Evolutionary conservation across 257 asterid species (phyloP).

Genomic region (Solanum tacnaense): DNA sequence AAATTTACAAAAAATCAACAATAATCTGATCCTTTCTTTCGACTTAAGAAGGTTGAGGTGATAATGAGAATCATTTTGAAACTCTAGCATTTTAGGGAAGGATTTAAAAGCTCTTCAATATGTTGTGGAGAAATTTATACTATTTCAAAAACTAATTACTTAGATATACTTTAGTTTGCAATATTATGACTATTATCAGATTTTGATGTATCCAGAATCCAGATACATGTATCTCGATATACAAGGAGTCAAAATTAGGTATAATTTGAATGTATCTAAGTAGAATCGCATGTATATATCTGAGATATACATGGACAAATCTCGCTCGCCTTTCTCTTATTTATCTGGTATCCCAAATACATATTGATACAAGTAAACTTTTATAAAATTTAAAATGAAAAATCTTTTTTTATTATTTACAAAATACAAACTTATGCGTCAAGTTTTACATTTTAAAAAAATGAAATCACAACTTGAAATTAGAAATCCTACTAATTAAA

Average conservation of each 20-base stretch:
- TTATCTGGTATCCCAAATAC: neutral
- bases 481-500: neutral
- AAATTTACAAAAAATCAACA: no score
- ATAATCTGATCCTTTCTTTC: neutral
- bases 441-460: neutral
- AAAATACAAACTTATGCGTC: neutral
- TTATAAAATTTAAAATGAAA: neutral
- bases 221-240: no score
- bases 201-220: neutral
- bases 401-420: neutral
- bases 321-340: neutral
- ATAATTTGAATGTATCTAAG: no score
- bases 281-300: neutral
- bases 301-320: neutral
- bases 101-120: neutral
- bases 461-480: neutral
- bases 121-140: neutral
- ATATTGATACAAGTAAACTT: neutral
- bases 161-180: no score
- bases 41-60: neutral
- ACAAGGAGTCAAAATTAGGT: no score
- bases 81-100: neutral
- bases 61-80: neutral
- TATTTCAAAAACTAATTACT: no score
- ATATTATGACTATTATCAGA: no score